Evolutionary conservation across 352 stramenopile species (phyloP), one percentile per base, ranked within the genome.

Genomic region (Phytophthora kernoviae): DNA sequence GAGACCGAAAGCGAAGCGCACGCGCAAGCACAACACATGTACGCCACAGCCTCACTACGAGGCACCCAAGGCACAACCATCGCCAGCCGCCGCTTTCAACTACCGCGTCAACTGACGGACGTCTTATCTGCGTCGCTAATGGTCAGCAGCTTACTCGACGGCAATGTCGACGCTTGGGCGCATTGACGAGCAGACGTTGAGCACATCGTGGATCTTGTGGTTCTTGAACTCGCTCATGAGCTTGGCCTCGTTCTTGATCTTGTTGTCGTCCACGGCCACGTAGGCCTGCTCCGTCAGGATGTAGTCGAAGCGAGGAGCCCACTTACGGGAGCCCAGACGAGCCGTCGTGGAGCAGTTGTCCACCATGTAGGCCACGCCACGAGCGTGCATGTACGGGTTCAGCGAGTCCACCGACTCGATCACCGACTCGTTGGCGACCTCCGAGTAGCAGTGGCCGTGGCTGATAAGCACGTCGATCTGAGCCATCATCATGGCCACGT

Each of bases 311-410:
- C 96, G 88, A 54, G 96, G 96, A 22, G 96, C 96, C 96, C 96
- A 99, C 84, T 99, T 99, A 58, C 96, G 84, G 40, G 92, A 98
- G 68, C 96, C 96, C 30, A 98, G 96, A 83, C 98, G 97, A 21
- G 96, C 96, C 42, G 96, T 99, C 68, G 97, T 98, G n/a, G 95
- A 99, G 88, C 96, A 99, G 82, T 99, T 99, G 84, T 99, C 96
- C 54, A 99, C 96, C 96, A 99, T 99, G 85, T 98, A 99, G 27
- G 96, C 88, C 54, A 99, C 94, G 34, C 96, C 96, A 49, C 96
- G 89, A 53, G 97, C 98, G 84, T 99, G 96, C 96, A 99, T 99
- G 91, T 99, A 99, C 51, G 96, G 96, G 79, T 97, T 98, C 20
- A 99, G 82, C 54, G 95, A 99, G 78, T 99, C 96, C 41, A 98